Evolutionary conservation across 2,329 filamentous ascomycete species (phyloP), one percentile per base, ranked within the genome.

Genomic region (Neopestalotiopsis sp.): DNA sequence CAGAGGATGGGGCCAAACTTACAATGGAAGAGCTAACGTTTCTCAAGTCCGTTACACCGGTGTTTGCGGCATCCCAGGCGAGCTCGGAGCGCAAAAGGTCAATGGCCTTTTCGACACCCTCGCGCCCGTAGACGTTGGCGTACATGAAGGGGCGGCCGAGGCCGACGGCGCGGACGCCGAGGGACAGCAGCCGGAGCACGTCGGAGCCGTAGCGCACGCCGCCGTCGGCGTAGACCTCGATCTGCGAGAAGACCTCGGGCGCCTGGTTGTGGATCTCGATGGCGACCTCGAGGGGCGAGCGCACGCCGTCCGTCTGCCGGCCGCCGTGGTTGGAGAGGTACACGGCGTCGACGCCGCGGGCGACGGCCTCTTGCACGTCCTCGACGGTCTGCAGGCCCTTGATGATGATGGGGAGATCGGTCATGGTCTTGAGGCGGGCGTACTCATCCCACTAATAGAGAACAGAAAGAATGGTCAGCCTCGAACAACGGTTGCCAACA

Each of bases 131-230:
- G 24, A 82, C 75, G 71, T 85, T 85, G n/a, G 83, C 80, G 72
- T 80, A 86, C 83, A 86, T 84, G 70, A 84, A 78, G 13, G 82
- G 78, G n/a, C 84, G 74, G 10, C 83, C 84, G 4, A 86, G 69
- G n/a, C 84, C 74, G 24, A 81, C 78, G 34, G 76, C 77, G 9
- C 72, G 70, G 9, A 79, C 79, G 6, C 79, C 78, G 12, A 80
- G 72, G 0, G 78, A 77, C 4, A 81, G 72, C 20, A 79, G 67
- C 70, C 79, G 78, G 58, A 80, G 68, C 4, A 78, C 72, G 68
- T 81, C 79, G 58, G 73, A 71, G 17, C 79, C 79, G 68, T 77
- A 77, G 2, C 79, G 73, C n/a, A 81, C 74, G 5, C 79, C 79
- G 34, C 79, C 77, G 67, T 81, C 78, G 4, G 76, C 78, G 67